Evolutionary conservation across 1,139 yeast genomes (phyloP), one percentile per base, ranked within the genome.

Genomic region (Pichia sp.): DNA sequence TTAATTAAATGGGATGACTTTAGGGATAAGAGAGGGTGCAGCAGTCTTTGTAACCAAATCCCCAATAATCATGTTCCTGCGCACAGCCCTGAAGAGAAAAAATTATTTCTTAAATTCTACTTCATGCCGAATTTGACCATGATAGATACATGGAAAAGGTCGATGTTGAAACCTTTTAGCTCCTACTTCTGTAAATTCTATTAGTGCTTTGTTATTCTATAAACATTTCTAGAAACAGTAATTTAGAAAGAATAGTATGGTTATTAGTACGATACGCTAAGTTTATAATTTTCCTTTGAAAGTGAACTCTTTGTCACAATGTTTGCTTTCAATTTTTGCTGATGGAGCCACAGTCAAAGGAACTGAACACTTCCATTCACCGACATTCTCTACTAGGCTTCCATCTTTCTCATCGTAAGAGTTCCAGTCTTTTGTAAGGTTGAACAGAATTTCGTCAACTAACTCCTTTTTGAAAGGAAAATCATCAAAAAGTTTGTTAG

Each of bases 341-440:
- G 68, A 67, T 38, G 81, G 79, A 12, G 78, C 72, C 1, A 75
- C 72, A 2, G 81, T 78, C 44, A 77, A 58, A 45, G 71, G 74
- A 54, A 76, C 60, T 12, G 63, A 63, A 20, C 76, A 68, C 62
- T 77, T 78, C 71, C 79, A 78, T 48, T 66, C 71, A 14, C 78
- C 80, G 43, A 72, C 59, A 52, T 69, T 67, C 3, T 61, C 60
- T 50, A 79, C 70, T 14, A 66, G 44, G 45, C 67, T 63, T 2
- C 70, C 65, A 6, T 56, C 54, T n/a, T 56, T 54, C 5, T 46
- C 50, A 2, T 36, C 51, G 34, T 57, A 41, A 4, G 17, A 31
- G 12, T 53, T 42, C 58, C 64, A 63, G 42, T 60, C 61, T 10
- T 43, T 53, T 2, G 41, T 41, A 27, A 64, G 50, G 48, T 63